These are phyloP conservation scores for Neurospora pannonica DNA, from an alignment of 495 filamentous ascomycete species.

Conservation along the genomic window DNA sequence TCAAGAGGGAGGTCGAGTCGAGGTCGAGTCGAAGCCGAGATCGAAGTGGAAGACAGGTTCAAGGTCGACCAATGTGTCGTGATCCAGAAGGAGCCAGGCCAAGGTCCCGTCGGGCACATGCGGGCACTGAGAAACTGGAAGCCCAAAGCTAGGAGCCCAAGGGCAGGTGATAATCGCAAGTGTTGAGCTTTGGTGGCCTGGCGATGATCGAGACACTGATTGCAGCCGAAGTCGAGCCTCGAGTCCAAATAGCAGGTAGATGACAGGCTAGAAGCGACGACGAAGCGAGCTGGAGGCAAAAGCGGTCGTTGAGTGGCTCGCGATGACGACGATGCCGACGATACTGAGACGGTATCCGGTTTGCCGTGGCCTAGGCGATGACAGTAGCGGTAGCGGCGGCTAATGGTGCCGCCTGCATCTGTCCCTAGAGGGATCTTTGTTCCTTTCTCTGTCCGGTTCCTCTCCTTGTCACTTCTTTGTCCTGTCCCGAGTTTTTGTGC, in stretches of 20 bases:
- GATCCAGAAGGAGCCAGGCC: not conserved
- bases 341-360: not conserved
- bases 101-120: not conserved
- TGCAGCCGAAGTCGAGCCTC: not conserved
- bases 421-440: not conserved
- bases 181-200: not conserved
- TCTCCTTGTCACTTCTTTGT: not conserved
- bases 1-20: not conserved
- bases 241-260: not conserved
- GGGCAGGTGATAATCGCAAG: not conserved
- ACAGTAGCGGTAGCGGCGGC: not conserved
- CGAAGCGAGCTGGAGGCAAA: no score
- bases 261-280: not conserved
- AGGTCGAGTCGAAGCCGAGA: not conserved
- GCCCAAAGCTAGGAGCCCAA: not conserved
- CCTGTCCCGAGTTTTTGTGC: not conserved
- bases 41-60: not conserved
- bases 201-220: not conserved
- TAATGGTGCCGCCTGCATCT: not conserved
- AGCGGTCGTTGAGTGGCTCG: not conserved
- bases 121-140: not conserved
- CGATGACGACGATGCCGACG: not conserved
- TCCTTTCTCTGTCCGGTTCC: rapidly evolving
- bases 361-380: not conserved
- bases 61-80: not conserved